A percentile compares a stretch with the other conserved stretches of the same genome.
These are phyloP conservation scores for Backusella luteola DNA, from an alignment of 192 early-diverging fungal species.

Conservation along the genomic window DNA sequence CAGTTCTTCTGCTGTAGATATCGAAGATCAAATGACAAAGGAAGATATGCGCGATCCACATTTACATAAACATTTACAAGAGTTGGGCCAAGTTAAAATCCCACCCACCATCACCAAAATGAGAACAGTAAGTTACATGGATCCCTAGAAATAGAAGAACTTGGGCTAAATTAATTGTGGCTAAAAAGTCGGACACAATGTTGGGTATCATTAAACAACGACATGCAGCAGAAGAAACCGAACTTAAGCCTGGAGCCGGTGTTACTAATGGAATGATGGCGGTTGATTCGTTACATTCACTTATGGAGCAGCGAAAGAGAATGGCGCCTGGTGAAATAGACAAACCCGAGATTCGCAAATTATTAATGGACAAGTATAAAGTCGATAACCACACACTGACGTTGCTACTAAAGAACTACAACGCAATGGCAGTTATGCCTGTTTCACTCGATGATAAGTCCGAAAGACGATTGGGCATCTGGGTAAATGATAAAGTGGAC, in stretches of 20 bases:
- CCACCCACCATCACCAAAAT: conserved; percentile 22
- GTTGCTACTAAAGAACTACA: conserved; percentile 14
- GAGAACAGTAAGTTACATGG: conserved; percentile 8
- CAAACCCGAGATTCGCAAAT: conserved; percentile 4
- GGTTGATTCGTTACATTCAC: conserved; percentile 15
- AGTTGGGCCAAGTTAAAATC: conserved; percentile 18
- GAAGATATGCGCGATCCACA: conserved; percentile 14
- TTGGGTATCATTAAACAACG: conserved; percentile 19
- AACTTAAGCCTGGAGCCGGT: neutral
- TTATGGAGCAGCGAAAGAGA: conserved; percentile 20
- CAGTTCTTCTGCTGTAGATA: neutral
- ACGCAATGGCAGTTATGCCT: conserved; percentile 21
- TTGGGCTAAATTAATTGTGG: neutral
- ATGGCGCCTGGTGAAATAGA: conserved; percentile 15
- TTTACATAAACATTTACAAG: conserved; percentile 4
- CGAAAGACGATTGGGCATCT: conserved; percentile 12
- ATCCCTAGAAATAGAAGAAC: neutral
- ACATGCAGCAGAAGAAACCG: conserved; percentile 7
- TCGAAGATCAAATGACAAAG: conserved; percentile 1
- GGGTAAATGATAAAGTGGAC: conserved; percentile 13
- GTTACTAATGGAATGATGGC: neutral
- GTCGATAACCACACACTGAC: conserved; percentile 1
- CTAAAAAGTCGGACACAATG: conserved; percentile 22
- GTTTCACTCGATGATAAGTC: conserved; percentile 15
- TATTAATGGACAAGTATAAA: conserved; percentile 10